These are phyloP conservation scores for Fusarium sp. DNA, from an alignment of 2,329 filamentous ascomycete genomes.

Conservation along the genomic window DNA sequence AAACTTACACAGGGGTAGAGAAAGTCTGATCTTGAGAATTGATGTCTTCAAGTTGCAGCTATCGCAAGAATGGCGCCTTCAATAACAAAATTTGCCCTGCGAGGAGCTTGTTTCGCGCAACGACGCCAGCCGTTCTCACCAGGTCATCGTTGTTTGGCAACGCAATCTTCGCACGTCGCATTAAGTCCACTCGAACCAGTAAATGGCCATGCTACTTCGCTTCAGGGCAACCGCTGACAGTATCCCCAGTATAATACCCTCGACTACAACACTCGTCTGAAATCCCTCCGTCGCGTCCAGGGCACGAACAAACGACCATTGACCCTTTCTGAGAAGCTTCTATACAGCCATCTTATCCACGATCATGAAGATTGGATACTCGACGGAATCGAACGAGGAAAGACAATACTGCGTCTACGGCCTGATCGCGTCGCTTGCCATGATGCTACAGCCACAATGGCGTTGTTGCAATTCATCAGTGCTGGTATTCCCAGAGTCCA, in stretches of 20 bases:
- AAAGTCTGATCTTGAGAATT: too few species aligned
- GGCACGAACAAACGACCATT: constrained; percentile 46
- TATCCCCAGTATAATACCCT: constrained; percentile 26
- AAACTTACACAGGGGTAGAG: too few species aligned
- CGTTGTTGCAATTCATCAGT: constrained; percentile 58
- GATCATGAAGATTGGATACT: constrained; percentile 44
- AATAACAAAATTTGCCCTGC: neutral
- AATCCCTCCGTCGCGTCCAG: constrained; percentile 33
- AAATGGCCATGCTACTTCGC: accelerated
- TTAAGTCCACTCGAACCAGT: constrained; percentile 45
- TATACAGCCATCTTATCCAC: constrained; percentile 56
- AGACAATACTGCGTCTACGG: constrained; percentile 54
- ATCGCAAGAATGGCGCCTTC: constrained; percentile 7
- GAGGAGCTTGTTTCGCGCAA: neutral
- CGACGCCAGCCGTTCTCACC: accelerated
- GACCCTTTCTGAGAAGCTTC: constrained; percentile 56
- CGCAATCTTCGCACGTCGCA: constrained; percentile 25
- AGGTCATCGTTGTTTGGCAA: constrained; percentile 1
- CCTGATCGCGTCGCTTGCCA: constrained; percentile 59
- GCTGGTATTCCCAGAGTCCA: constrained; percentile 55
- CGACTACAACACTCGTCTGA: constrained; percentile 34
- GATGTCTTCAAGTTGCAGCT: too few species aligned
- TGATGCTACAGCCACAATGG: constrained; percentile 60
- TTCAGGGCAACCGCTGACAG: neutral
- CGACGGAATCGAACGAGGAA: constrained; percentile 53